phyloP scores from a whole-genome alignment of 345 rosid genomes.

The Noccaea bulbosa region DNA sequence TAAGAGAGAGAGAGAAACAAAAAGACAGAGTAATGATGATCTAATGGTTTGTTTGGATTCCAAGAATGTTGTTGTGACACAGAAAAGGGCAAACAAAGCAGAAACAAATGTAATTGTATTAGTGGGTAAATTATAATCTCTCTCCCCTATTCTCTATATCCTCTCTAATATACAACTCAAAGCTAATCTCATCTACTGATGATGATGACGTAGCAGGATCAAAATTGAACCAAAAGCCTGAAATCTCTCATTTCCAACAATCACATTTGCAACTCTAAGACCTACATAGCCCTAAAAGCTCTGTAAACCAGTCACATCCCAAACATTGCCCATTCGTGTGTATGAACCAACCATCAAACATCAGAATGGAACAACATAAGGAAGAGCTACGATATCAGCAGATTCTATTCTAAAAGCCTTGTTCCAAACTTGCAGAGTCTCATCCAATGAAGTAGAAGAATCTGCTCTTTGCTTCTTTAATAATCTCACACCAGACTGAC shows the following conservation, averaged over 20 bases:
- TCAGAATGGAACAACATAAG: conserved; percentile 74
- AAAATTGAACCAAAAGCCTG: conserved; percentile 40
- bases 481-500: conserved; percentile 31
- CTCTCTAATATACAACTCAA: conserved; percentile 45
- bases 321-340: conserved; percentile 13
- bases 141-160: conserved; percentile 32
- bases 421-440: conserved; percentile 62
- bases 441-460: conserved; percentile 25
- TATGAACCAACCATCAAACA: neutral
- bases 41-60: conserved; percentile 21
- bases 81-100: conserved; percentile 16
- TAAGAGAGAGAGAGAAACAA: no score
- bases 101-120: conserved; percentile 31
- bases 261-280: conserved; percentile 35
- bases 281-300: conserved; percentile 17
- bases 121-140: conserved; percentile 35
- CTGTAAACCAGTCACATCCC: conserved; percentile 11
- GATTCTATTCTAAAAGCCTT: conserved; percentile 62
- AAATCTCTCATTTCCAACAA: conserved; percentile 33
- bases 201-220: conserved; percentile 29
- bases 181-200: conserved; percentile 33
- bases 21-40: neutral
- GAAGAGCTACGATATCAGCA: conserved; percentile 68
- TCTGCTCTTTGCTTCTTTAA: conserved; percentile 46
- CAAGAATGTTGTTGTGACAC: conserved; percentile 33